Evolutionary conservation across 2,329 filamentous ascomycete genomes (phyloP), one percentile per base, ranked within the genome.

Genomic region (Leptographium flavum): DNA sequence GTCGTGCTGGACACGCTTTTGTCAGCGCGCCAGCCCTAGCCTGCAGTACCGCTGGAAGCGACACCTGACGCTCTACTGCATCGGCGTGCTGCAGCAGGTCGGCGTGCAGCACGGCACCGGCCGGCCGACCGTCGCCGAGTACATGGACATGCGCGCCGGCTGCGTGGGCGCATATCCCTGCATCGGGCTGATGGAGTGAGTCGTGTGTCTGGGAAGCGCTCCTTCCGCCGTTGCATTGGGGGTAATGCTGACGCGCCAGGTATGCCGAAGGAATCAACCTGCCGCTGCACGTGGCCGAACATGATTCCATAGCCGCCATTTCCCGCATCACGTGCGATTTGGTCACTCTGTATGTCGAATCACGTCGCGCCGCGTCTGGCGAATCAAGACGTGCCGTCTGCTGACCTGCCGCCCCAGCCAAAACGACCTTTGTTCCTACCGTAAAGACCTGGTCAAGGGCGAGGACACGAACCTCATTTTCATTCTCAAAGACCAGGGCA

Each of bases 31-130:
- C 28, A 41, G 39, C 28, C 39, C 39, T 5, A 23, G 28, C 28
- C 21, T 41, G 28, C 39, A 41, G 28, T 41, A 41, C 22, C 40
- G 30, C 19, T 42, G 30, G 30, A 33, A 42, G 31, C 40, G 40
- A 6, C 40, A 42, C 31, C 19, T 35, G 40, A 42, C 31, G 30
- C 21, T 33, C 21, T 42, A 42, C 22, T 42, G 40, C 28, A 10
- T 42, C 21, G 40, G 40, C 19, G 40, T 42, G 40, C 22, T 42
- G 19, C 40, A 42, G 30, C 40, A 42, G 31, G 40, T 42, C 15
- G 40, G 30, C 6, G 21, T 35, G 5, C 40, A 42, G 22, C 39
- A 32, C 22, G 15, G 28, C 28, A 4, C 23, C 39, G 4, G 17
- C 11, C 4, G 22, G 39, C 39, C 13, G 11, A 41, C 39, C 3